phyloP scores from a whole-genome alignment of 495 filamentous ascomycete species.

The Hyaloscypha hepaticicola region DNA sequence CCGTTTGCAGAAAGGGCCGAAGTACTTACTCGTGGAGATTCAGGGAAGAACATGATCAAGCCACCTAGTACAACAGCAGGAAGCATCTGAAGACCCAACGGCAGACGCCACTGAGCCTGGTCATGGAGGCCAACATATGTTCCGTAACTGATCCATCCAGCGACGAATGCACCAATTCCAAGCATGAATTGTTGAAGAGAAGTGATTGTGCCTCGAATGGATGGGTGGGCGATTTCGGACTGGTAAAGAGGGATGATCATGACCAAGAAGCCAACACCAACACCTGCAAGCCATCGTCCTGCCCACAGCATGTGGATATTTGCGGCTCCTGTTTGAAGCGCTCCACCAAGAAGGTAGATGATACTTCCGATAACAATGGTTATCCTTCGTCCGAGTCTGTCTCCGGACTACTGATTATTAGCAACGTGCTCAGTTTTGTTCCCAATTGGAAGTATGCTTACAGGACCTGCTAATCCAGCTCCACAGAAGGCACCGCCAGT shows the following conservation, averaged over 20 bases:
- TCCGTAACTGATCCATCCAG: constrained; percentile 45
- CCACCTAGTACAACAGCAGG: constrained; percentile 51
- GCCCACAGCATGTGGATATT: constrained; percentile 39
- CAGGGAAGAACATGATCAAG: constrained; percentile 59
- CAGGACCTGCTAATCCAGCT: constrained; percentile 49
- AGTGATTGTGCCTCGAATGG: constrained; percentile 51
- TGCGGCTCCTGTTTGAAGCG: constrained; percentile 42
- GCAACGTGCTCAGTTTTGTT: constrained; percentile 21
- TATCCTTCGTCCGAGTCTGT: constrained; percentile 37
- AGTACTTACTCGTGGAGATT: constrained; percentile 39
- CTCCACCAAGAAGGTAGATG: constrained; percentile 40
- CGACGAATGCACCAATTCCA: constrained; percentile 51
- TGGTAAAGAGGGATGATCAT: constrained; percentile 48
- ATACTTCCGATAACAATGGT: constrained; percentile 39
- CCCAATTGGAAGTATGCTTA: constrained; percentile 10
- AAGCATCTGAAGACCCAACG: constrained; percentile 57
- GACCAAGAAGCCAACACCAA: constrained; percentile 56
- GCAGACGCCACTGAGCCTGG: constrained; percentile 52
- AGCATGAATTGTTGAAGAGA: constrained; percentile 62
- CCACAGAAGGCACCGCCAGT: constrained; percentile 62
- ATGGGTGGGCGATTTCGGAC: constrained; percentile 55
- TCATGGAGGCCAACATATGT: constrained; percentile 37
- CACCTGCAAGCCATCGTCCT: constrained; percentile 48
- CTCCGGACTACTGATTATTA: constrained; percentile 39
- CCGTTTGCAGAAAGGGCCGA: constrained; percentile 3